Evolutionary conservation across 257 asterid species (phyloP).

Genomic region (Verbena officinalis): DNA sequence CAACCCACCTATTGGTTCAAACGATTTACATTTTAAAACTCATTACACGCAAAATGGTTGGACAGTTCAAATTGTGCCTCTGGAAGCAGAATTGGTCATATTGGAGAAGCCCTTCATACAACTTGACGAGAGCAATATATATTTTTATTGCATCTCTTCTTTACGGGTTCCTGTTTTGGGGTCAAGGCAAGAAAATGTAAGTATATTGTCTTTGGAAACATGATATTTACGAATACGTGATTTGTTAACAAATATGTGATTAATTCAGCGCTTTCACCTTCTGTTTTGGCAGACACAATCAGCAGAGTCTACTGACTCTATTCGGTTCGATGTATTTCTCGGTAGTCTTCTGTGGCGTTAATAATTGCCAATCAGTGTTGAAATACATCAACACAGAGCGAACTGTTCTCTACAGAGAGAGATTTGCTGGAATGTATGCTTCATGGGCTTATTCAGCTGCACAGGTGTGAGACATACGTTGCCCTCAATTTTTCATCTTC

Average conservation of each 20-base stretch:
- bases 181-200: conserved; percentile 33
- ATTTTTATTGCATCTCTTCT: conserved; percentile 25
- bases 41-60: conserved; percentile 28
- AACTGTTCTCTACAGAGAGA: conserved; percentile 44
- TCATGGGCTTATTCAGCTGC: conserved; percentile 51
- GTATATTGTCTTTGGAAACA: conserved; percentile 2
- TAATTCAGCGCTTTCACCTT: neutral
- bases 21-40: conserved; percentile 25
- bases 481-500: neutral
- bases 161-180: conserved; percentile 26
- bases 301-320: conserved; percentile 41
- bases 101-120: conserved; percentile 36
- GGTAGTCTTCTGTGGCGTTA: conserved; percentile 42
- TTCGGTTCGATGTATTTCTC: conserved; percentile 40
- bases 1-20: conserved; percentile 23
- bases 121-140: conserved; percentile 25
- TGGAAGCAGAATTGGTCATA: conserved; percentile 38
- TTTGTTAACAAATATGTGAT: neutral
- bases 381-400: conserved; percentile 45
- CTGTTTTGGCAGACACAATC: conserved; percentile 32
- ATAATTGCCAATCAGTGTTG: conserved; percentile 37
- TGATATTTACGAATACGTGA: no score
- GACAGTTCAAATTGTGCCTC: conserved; percentile 31
- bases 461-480: conserved; percentile 30
- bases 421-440: conserved; percentile 54